Conservation (phyloP, 768 basidiomycete genomes). For the Favolaschia claudopus region DNA sequence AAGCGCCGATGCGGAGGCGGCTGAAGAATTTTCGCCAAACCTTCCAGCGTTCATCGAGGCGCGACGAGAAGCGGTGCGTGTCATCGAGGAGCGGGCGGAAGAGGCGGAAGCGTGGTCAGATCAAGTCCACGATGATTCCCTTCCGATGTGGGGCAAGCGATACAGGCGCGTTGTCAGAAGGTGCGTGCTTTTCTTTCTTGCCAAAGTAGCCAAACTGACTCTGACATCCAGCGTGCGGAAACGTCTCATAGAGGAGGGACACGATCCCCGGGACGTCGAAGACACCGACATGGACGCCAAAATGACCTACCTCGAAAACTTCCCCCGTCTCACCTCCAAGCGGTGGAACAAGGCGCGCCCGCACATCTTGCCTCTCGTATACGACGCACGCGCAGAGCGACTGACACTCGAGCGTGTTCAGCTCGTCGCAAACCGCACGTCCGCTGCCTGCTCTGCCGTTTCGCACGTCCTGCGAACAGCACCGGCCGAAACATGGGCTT, state of each 20-base stretch:
- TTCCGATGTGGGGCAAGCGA: neutral
- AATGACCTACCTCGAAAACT: neutral
- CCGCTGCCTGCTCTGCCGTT: neutral
- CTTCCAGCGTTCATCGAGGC: slow-evolving; percentile 10
- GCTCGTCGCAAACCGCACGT: neutral
- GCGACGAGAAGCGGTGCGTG: neutral
- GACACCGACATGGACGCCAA: neutral
- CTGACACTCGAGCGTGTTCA: neutral
- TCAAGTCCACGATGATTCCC: neutral
- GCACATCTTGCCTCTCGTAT: slow-evolving; percentile 8
- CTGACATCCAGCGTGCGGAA: slow-evolving; percentile 4
- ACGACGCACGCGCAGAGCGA: slow-evolving; percentile 1
- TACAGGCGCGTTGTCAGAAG: neutral
- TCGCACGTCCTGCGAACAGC: slow-evolving; percentile 21
- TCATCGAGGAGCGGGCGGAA: neutral
- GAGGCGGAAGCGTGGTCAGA: slow-evolving; percentile 3
- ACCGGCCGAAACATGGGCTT: slow-evolving; percentile 14
- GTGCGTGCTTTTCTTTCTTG: neutral
- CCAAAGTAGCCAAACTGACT: neutral
- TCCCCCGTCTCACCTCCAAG: slow-evolving; percentile 18
- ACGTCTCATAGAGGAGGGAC: slow-evolving; percentile 14
- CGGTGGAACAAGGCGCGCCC: slow-evolving; percentile 21
- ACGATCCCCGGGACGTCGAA: slow-evolving; percentile 5
- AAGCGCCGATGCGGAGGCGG: neutral
- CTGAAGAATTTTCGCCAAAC: neutral